Base-by-base conservation (phyloP, 352 stramenopile species). In the Pythium oligandrum region DNA sequence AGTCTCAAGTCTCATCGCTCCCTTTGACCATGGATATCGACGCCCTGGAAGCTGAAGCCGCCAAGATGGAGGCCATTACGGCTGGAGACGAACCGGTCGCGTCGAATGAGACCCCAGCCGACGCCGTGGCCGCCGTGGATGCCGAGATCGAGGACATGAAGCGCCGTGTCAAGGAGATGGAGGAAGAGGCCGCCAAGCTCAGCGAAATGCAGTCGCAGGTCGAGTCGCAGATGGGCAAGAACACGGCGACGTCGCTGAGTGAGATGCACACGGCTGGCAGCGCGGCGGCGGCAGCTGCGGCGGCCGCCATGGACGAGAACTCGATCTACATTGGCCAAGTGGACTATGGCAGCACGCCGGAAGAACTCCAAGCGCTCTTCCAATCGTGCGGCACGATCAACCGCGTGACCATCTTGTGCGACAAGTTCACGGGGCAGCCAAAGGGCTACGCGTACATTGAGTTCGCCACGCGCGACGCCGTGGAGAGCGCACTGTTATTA, bases 241-340 rank as follows among this genome's bases (percentile, higher is more conserved):
- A 75, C 61, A 78, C 72, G 12, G 59, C 72, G 33, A 70, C 42
- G 8, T 65, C 55, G 7, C 64, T 80, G 4, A 79, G 66, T 34
- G 74, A 81, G 40, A 68, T 78, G 57, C 60, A 70, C 8, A 63
- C 50, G 0, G 59, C 50, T 10, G 49, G 33, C 17, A 57, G 48
- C 0, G 57, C 55, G 1, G 57, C 62, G 2, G 66, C 57, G 10
- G 59, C 64, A 4, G 60, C 63, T 17, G 63, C 75, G 5, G 50
- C 66, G 8, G 44, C 50, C 0, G 61, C 55, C 11, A 77, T 89
- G 61, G 80, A 91, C 55, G 76, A 88, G 32, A 88, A 68, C 52
- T 91, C 80, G 61, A 93, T 98, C 51, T 98, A 98, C 73, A 95
- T 98, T 44, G 94, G 94, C 34, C 95, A 99, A 67, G 95, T 99